These are phyloP conservation scores for Favolaschia claudopus DNA, from an alignment of 768 basidiomycete species.

Conservation along the genomic window DNA sequence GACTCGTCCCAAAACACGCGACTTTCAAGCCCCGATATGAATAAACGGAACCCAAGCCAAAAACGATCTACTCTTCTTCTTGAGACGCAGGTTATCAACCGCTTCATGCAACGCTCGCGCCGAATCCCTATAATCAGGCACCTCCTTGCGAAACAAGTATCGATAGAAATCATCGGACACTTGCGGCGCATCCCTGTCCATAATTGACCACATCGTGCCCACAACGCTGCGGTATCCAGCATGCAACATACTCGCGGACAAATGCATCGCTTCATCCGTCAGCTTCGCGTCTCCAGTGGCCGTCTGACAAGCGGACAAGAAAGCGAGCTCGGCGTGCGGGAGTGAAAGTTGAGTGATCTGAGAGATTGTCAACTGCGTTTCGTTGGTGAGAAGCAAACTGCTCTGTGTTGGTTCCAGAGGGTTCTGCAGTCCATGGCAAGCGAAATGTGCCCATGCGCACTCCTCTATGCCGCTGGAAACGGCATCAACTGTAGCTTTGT, in stretches of 20 bases:
- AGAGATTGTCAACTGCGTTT: conserved; percentile 15
- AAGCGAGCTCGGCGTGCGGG: conserved; percentile 33
- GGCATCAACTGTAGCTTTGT: conserved; percentile 10
- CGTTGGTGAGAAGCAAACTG: conserved; percentile 9
- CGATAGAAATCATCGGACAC: conserved; percentile 36
- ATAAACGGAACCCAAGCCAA: conserved; percentile 3
- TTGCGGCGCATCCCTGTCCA: conserved; percentile 35
- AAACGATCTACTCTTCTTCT: not conserved
- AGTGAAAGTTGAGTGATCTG: conserved; percentile 11
- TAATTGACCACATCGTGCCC: conserved; percentile 44
- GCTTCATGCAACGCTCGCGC: conserved; percentile 13
- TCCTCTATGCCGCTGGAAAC: conserved; percentile 6
- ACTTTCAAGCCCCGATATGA: not conserved
- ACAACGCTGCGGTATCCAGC: conserved; percentile 28
- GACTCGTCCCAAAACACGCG: too few species aligned
- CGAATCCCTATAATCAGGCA: not conserved
- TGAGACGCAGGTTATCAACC: conserved; percentile 3
- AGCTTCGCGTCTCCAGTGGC: conserved; percentile 30
- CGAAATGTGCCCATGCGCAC: conserved; percentile 30
- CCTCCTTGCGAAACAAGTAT: not conserved
- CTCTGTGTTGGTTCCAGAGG: conserved; percentile 18
- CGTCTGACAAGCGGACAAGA: conserved; percentile 47
- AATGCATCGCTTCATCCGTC: conserved; percentile 28
- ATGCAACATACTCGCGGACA: conserved; percentile 42
- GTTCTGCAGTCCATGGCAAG: conserved; percentile 37